Conservation (phyloP, 352 stramenopile genomes). For the Pythium utonaiense region DNA sequence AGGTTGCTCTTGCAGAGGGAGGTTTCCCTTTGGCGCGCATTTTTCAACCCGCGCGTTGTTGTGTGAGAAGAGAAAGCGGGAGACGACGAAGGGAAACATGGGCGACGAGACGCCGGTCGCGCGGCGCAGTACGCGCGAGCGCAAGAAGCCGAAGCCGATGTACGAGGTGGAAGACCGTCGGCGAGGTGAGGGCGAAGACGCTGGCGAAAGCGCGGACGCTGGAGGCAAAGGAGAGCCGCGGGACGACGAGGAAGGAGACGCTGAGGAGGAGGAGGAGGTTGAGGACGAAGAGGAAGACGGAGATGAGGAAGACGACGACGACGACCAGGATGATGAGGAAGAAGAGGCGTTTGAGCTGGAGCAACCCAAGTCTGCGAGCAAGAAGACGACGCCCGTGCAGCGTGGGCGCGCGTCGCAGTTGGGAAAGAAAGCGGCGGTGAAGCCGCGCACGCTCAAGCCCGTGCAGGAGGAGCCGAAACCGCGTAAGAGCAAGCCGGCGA, state of each 20-base stretch:
- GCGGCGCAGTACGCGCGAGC: conserved; percentile 59
- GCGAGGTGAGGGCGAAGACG: conserved; percentile 18
- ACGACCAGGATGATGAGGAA: conserved; percentile 26
- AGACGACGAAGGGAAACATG: conserved; percentile 1
- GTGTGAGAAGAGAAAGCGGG: background rate
- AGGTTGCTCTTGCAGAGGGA: conserved; percentile 32
- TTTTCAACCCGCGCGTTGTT: conserved; percentile 25
- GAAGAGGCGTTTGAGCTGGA: conserved; percentile 28
- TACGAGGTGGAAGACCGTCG: conserved; percentile 69
- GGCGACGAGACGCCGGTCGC: conserved; percentile 27
- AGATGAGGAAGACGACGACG: conserved; percentile 22
- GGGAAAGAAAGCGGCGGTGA: conserved; percentile 16
- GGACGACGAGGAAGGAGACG: conserved; percentile 20
- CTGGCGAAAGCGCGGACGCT: conserved; percentile 16
- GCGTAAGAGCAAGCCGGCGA: background rate
- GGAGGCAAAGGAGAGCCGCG: conserved; percentile 16
- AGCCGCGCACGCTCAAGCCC: conserved; percentile 32
- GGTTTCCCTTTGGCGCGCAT: conserved; percentile 34
- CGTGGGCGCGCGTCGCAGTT: background rate
- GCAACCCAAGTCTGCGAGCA: conserved; percentile 13
- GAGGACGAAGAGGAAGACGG: conserved; percentile 30
- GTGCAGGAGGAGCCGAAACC: conserved; percentile 30
- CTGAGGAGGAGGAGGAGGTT: conserved; percentile 40
- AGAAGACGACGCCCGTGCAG: conserved; percentile 5
- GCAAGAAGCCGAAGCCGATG: conserved; percentile 59